A percentile compares a stretch with the other conserved stretches of the same genome.
Evolutionary conservation across 805 yeast species (phyloP).

Genomic region (Yarrowia sp.): DNA sequence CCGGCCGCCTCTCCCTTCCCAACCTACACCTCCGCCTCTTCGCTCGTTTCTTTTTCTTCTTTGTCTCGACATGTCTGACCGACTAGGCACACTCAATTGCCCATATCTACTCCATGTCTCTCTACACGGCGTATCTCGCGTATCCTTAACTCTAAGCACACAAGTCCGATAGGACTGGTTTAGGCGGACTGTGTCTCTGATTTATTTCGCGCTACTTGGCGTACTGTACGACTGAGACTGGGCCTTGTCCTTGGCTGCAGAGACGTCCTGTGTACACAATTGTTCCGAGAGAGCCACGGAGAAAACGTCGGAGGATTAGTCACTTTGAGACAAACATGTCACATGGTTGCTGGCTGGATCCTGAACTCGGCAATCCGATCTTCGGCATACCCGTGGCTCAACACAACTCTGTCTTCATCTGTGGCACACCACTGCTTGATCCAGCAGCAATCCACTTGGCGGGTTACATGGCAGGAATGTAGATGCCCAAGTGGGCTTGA

Average conservation of each 20-base stretch:
- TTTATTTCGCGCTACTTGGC: too few species aligned
- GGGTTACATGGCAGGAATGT: neutral
- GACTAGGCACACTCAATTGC: too few species aligned
- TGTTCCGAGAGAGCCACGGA: too few species aligned
- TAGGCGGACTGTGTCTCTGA: too few species aligned
- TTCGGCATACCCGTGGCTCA: neutral
- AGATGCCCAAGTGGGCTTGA: too few species aligned
- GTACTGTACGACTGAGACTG: too few species aligned
- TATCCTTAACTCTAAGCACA: constrained; percentile 2
- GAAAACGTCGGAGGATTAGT: neutral
- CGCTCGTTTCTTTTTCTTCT: neutral
- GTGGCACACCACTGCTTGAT: too few species aligned
- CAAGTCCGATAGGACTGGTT: too few species aligned
- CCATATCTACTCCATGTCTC: neutral
- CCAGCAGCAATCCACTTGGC: too few species aligned
- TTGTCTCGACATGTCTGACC: neutral
- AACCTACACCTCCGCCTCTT: neutral
- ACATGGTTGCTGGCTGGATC: neutral
- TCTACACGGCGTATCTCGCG: constrained; percentile 2
- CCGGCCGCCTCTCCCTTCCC: neutral
- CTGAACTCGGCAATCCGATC: neutral
- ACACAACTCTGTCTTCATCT: neutral
- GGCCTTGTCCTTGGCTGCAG: too few species aligned
- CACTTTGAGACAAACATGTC: neutral
- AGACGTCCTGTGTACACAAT: too few species aligned